phyloP scores from a whole-genome alignment of 306 rosid species.

The Quercus suber region DNA sequence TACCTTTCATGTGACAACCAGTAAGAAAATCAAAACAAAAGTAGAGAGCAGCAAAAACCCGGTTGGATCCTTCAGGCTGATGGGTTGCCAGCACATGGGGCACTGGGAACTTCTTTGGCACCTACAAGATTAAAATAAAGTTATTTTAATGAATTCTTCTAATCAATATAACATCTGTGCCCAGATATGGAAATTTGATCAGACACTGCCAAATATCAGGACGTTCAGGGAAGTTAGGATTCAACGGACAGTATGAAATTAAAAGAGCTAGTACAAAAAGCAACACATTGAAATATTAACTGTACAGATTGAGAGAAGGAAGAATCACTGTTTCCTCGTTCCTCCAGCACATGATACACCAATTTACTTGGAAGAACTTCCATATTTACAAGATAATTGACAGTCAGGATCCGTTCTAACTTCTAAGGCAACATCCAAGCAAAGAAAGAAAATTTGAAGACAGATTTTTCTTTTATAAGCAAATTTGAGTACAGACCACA shows the following conservation, averaged over 20 bases:
- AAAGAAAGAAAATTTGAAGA: background rate
- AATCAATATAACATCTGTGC: background rate
- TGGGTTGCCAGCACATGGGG: conserved; percentile 98
- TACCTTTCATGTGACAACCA: conserved; percentile 2
- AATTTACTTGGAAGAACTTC: background rate
- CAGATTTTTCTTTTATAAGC: background rate
- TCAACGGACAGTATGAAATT: background rate
- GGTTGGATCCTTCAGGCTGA: conserved; percentile 92
- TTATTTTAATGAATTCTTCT: conserved; percentile 3
- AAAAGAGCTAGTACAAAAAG: background rate
- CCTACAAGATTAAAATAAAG: conserved; percentile 45
- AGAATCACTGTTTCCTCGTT: background rate
- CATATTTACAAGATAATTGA: background rate
- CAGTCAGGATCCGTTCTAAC: no score
- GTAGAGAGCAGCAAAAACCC: conserved; percentile 43
- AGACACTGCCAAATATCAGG: background rate
- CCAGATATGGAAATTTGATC: background rate
- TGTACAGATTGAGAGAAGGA: background rate
- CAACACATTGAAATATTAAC: background rate
- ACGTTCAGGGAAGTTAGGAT: background rate
- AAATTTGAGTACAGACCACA: background rate
- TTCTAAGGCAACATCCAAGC: background rate
- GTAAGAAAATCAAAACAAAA: background rate
- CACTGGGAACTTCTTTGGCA: conserved; percentile 98
- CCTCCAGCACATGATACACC: background rate